These are phyloP conservation scores for Pythium aquatile DNA, from an alignment of 352 stramenopile species.

Conservation along the genomic window DNA sequence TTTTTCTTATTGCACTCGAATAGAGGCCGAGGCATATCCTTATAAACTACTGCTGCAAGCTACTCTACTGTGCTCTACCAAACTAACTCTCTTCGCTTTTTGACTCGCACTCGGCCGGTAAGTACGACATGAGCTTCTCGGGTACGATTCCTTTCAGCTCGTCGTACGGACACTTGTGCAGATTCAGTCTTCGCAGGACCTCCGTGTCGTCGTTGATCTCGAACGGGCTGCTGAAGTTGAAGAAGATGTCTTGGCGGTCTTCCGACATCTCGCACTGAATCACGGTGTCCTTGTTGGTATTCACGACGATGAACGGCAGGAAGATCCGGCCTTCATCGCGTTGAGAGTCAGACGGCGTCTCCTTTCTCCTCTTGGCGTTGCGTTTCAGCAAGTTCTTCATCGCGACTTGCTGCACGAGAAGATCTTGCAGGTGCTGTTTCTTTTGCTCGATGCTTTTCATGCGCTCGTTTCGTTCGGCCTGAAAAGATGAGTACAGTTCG, in stretches of 20 bases:
- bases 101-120: conserved; percentile 76
- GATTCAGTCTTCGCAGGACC: conserved; percentile 92
- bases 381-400: conserved; percentile 93
- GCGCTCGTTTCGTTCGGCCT: conserved; percentile 74
- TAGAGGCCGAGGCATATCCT: conserved; percentile 12
- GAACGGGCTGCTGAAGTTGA: conserved; percentile 96
- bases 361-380: conserved; percentile 74
- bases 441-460: conserved; percentile 85
- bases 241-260: conserved; percentile 94
- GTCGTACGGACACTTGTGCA: conserved; percentile 77
- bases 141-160: conserved; percentile 74
- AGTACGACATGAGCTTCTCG: conserved; percentile 70
- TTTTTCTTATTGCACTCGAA: conserved; percentile 8
- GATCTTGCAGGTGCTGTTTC: conserved; percentile 90
- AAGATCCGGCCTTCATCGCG: conserved; percentile 87
- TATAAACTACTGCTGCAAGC: conserved; percentile 19
- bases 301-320: conserved; percentile 97
- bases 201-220: conserved; percentile 98
- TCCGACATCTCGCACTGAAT: conserved; percentile 97
- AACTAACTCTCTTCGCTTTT: conserved; percentile 56
- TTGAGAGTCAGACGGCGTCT: conserved; percentile 35
- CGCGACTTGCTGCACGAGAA: conserved; percentile 92
- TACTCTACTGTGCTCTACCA: conserved; percentile 20
- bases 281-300: conserved; percentile 91
- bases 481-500: background rate